Evolutionary conservation across 2,329 filamentous ascomycete species (phyloP).

Genomic region (Penicillium sclerotigenum): DNA sequence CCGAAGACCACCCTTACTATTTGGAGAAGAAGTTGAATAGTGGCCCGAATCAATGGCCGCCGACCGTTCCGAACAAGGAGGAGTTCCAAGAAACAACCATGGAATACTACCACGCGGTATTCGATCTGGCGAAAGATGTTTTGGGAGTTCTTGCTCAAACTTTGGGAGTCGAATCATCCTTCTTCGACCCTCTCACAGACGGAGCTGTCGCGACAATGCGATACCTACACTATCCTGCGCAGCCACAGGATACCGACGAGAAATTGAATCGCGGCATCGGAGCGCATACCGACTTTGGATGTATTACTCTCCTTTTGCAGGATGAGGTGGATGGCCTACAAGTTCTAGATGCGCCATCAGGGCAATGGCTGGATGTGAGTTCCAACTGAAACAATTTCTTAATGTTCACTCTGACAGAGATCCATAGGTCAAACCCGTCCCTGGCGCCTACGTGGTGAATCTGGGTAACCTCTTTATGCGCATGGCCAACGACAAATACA

Average conservation of each 20-base stretch:
- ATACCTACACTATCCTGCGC: constrained; percentile 44
- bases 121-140: constrained; percentile 42
- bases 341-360: constrained; percentile 30
- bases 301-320: constrained; percentile 43
- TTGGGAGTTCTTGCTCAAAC: constrained; percentile 43
- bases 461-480: constrained; percentile 42
- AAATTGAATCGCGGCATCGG: constrained; percentile 41
- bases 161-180: constrained; percentile 37
- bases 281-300: constrained; percentile 46
- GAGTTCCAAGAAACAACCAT: constrained; percentile 41
- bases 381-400: no score
- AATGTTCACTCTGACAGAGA: not conserved
- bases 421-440: constrained; percentile 25
- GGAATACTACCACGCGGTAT: constrained; percentile 42
- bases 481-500: constrained; percentile 44
- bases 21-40: constrained; percentile 39
- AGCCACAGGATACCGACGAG: constrained; percentile 38
- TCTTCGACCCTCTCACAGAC: constrained; percentile 37
- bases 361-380: constrained; percentile 35
- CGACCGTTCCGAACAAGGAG: constrained; percentile 16
- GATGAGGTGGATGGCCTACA: constrained; percentile 41
- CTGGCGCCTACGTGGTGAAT: constrained; percentile 33
- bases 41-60: constrained; percentile 44
- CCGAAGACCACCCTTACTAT: constrained; percentile 39
- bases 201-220: constrained; percentile 43